Evolutionary conservation across 78 protist genomes (phyloP).

Genomic region (Dictyostelium purpureum): DNA sequence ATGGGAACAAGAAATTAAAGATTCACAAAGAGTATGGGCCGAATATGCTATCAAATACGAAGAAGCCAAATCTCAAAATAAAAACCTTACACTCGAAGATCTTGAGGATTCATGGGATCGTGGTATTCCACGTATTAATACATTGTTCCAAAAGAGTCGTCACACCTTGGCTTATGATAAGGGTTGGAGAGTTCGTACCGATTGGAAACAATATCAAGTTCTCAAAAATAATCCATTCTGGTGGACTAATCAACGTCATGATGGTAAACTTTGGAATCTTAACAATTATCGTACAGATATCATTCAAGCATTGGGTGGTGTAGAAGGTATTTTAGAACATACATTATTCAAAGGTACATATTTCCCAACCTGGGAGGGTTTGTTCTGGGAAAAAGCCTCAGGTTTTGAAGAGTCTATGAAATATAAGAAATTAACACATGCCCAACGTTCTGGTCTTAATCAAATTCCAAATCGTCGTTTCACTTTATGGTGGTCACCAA

Average conservation of each 20-base stretch:
- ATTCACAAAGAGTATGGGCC: conserved; percentile 99
- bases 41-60: conserved; percentile 98
- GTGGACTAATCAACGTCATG: conserved; percentile 99
- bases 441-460: conserved; percentile 99
- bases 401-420: conserved; percentile 92
- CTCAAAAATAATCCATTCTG: conserved; percentile 96
- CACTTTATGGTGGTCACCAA: conserved; percentile 99
- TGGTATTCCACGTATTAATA: conserved; percentile 99
- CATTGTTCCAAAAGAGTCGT: conserved; percentile 98
- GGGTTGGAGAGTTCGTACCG: conserved; percentile 99
- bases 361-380: conserved; percentile 99
- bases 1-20: conserved; percentile 99
- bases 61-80: conserved; percentile 97
- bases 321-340: conserved; percentile 99
- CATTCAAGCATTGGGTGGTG: conserved; percentile 99
- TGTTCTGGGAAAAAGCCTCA: conserved; percentile 99
- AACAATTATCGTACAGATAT: conserved; percentile 99
- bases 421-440: conserved; percentile 99
- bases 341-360: conserved; percentile 99
- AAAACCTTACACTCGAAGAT: conserved; percentile 98
- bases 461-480: conserved; percentile 99
- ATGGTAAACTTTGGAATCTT: conserved; percentile 99
- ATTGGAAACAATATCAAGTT: conserved; percentile 98
- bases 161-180: conserved; percentile 99
- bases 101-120: conserved; percentile 99